These are phyloP conservation scores for Conticribra guillardii DNA, from an alignment of 108 stramenopile genomes.

Conservation along the genomic window DNA sequence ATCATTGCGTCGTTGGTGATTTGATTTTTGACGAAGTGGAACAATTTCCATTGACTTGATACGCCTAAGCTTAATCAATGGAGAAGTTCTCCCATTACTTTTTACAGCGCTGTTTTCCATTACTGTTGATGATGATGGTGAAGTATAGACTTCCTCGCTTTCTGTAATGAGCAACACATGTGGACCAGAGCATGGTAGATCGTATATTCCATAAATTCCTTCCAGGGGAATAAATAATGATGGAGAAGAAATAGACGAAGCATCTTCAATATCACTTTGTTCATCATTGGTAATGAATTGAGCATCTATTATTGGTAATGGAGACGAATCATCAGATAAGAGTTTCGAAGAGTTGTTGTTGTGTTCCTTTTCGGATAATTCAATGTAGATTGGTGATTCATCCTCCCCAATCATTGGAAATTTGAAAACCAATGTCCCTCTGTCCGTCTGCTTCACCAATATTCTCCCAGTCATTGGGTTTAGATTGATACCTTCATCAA, in stretches of 20 bases:
- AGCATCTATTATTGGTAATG: background rate
- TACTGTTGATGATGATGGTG: slow-evolving; percentile 32
- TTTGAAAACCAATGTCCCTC: slow-evolving; percentile 24
- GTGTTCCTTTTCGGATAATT: slow-evolving; percentile 7
- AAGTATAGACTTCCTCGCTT: slow-evolving; percentile 60
- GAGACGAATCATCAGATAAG: slow-evolving; percentile 4
- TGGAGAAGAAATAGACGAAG: background rate
- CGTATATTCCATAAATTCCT: slow-evolving; percentile 83
- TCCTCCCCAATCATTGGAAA: background rate
- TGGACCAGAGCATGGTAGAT: slow-evolving; percentile 66
- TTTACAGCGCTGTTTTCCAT: too few relatives aligned
- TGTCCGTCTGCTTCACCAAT: slow-evolving; percentile 15
- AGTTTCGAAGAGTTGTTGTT: background rate
- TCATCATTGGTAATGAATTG: background rate
- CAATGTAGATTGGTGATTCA: background rate
- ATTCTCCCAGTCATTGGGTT: slow-evolving; percentile 38
- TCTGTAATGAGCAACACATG: slow-evolving; percentile 65
- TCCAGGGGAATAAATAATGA: slow-evolving; percentile 52
- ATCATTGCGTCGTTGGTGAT: slow-evolving; percentile 7
- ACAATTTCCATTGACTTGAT: slow-evolving; percentile 69
- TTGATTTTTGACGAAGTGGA: slow-evolving; percentile 42
- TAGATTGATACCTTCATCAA: background rate
- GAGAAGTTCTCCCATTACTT: background rate
- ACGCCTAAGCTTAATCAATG: slow-evolving; percentile 61
- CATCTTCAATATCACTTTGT: background rate